These are phyloP conservation scores for Massarina eburnea DNA, from an alignment of 2,329 filamentous ascomycete genomes.

Conservation along the genomic window DNA sequence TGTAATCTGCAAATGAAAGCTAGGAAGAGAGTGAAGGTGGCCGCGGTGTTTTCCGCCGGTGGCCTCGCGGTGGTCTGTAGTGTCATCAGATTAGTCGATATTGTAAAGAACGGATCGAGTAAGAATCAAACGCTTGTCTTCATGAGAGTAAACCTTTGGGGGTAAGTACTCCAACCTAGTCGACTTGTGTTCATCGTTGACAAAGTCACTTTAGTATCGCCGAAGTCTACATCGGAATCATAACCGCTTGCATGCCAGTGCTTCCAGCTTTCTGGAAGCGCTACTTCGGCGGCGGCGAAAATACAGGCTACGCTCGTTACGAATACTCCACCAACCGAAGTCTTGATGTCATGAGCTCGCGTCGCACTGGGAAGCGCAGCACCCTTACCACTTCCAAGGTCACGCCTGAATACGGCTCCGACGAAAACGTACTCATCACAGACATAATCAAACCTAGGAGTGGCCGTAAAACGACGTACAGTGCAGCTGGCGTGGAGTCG, in stretches of 20 bases:
- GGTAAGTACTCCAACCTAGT: constrained; percentile 31
- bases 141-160: constrained; percentile 40
- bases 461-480: not conserved
- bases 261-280: constrained; percentile 10
- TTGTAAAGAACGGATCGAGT: constrained; percentile 33
- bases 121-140: constrained; percentile 41
- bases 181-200: not conserved
- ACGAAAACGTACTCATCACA: constrained; percentile 8
- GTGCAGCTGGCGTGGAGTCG: not conserved
- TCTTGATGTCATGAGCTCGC: constrained; percentile 4
- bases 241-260: constrained; percentile 14
- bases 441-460: not conserved
- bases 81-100: constrained; percentile 42
- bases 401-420: constrained; percentile 1
- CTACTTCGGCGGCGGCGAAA: not conserved
- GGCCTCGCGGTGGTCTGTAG: constrained; percentile 44
- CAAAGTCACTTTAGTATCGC: constrained; percentile 11
- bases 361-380: not conserved
- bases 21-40: constrained; percentile 41
- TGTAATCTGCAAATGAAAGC: constrained; percentile 44
- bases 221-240: constrained; percentile 15
- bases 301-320: constrained; percentile 1
- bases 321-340: constrained; percentile 1
- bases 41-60: constrained; percentile 42
- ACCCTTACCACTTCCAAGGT: not conserved